Conservation (phyloP, 176 grass and related monocot species). For the Chloris gayana region DNA sequence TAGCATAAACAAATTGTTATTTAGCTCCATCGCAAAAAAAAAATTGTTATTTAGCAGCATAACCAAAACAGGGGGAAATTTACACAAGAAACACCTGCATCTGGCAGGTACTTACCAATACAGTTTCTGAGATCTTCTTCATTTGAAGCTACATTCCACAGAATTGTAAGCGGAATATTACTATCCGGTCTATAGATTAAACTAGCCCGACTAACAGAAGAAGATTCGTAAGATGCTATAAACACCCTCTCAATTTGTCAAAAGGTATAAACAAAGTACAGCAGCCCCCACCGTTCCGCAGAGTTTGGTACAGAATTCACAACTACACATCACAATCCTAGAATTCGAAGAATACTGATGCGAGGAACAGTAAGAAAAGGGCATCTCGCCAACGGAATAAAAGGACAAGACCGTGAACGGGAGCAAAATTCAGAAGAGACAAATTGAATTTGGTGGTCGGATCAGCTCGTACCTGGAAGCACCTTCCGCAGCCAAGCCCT, state of each 20-base stretch:
- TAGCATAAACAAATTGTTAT: not conserved
- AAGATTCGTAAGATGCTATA: not conserved
- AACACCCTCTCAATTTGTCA: not conserved
- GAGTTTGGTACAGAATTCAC: not conserved
- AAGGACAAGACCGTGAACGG: not conserved
- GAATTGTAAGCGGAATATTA: not conserved
- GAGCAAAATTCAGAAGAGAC: not conserved
- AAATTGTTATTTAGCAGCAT: not conserved
- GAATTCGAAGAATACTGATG: not conserved
- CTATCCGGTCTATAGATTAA: not conserved
- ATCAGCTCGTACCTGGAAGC: constrained; percentile 57
- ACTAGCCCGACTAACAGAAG: not conserved
- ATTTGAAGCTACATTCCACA: not conserved
- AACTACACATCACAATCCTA: not conserved
- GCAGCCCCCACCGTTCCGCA: not conserved
- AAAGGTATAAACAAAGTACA: not conserved
- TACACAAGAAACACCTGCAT: not conserved
- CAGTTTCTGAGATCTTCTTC: not conserved
- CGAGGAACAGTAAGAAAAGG: not conserved
- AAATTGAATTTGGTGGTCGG: not conserved
- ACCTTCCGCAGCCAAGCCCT: constrained; percentile 68
- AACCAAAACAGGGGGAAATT: too few relatives aligned
- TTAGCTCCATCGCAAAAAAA: too few relatives aligned
- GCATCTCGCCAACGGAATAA: constrained; percentile 5
- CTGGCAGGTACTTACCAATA: not conserved